A percentile compares a stretch with the other conserved stretches of the same genome.
Evolutionary conservation across 208 protist genomes (phyloP).

Genomic region (Crithidia expoeki): DNA sequence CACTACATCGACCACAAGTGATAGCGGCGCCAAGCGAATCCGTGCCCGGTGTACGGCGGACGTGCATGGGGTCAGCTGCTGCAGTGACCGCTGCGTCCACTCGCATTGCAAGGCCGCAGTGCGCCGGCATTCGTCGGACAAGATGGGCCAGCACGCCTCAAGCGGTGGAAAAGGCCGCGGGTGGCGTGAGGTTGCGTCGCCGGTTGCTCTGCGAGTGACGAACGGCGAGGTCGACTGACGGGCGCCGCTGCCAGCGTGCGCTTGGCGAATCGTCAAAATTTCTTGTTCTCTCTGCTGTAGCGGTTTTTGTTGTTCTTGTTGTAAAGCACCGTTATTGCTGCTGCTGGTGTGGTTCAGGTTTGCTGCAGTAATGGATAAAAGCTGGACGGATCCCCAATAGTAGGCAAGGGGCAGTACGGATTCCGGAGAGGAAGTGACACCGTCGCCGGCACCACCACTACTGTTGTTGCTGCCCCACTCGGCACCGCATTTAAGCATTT

Average conservation of each 20-base stretch:
- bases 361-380: constrained; percentile 17
- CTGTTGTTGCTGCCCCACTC: constrained; percentile 21
- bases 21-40: constrained; percentile 12
- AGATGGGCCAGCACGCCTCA: constrained; percentile 35
- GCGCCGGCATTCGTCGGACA: constrained; percentile 28
- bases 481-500: constrained; percentile 13
- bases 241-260: background rate
- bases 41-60: constrained; percentile 19
- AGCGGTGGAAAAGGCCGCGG: constrained; percentile 19
- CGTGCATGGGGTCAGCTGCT: constrained; percentile 13
- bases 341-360: background rate
- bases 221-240: background rate
- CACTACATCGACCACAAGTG: constrained; percentile 26
- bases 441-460: background rate
- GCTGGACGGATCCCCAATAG: constrained; percentile 33
- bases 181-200: background rate
- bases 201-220: background rate
- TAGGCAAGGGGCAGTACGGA: constrained; percentile 14
- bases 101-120: constrained; percentile 15
- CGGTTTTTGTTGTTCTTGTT: background rate
- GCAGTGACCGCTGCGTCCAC: constrained; percentile 22
- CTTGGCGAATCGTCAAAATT: constrained; percentile 12
- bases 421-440: background rate
- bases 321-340: background rate
- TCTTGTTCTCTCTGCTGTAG: constrained; percentile 16